phyloP scores from a whole-genome alignment of 2,329 filamentous ascomycete species.

The Tolypocladium capitatum region DNA sequence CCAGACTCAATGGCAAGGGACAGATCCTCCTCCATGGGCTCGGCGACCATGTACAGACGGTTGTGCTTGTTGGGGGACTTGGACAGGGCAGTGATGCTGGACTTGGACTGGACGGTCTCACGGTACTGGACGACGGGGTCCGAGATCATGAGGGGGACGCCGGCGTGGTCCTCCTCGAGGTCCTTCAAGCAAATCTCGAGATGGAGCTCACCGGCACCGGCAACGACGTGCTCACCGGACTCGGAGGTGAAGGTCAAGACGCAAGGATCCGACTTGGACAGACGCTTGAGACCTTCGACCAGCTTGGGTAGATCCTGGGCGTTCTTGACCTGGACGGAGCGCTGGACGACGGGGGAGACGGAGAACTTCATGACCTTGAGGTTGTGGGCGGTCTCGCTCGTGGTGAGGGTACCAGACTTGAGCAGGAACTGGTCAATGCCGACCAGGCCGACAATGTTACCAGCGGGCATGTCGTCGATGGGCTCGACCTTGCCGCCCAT shows the following conservation, averaged over 20 bases:
- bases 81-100: slow-evolving; percentile 91
- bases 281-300: slow-evolving; percentile 99
- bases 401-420: slow-evolving; percentile 99
- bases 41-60: slow-evolving; percentile 92
- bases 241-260: slow-evolving; percentile 80
- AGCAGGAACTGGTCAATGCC: slow-evolving; percentile 99
- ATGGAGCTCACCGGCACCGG: slow-evolving; percentile 97
- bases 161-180: slow-evolving; percentile 98
- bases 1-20: slow-evolving; percentile 78
- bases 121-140: slow-evolving; percentile 98
- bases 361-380: slow-evolving; percentile 99
- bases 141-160: slow-evolving; percentile 93
- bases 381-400: slow-evolving; percentile 96
- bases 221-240: slow-evolving; percentile 97
- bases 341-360: slow-evolving; percentile 95
- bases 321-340: slow-evolving; percentile 99
- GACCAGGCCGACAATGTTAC: slow-evolving; percentile 99
- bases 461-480: slow-evolving; percentile 96
- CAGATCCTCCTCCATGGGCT: slow-evolving; percentile 87
- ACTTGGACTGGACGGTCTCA: slow-evolving; percentile 78
- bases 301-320: slow-evolving; percentile 99
- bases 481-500: slow-evolving; percentile 99
- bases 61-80: slow-evolving; percentile 99
- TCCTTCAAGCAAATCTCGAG: slow-evolving; percentile 99
- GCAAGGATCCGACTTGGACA: slow-evolving; percentile 99